Percentiles rank a stretch among this genome's conserved stretches.
phyloP scores from a whole-genome alignment of 2,329 filamentous ascomycete genomes.

The Apiospora phragmitis region DNA sequence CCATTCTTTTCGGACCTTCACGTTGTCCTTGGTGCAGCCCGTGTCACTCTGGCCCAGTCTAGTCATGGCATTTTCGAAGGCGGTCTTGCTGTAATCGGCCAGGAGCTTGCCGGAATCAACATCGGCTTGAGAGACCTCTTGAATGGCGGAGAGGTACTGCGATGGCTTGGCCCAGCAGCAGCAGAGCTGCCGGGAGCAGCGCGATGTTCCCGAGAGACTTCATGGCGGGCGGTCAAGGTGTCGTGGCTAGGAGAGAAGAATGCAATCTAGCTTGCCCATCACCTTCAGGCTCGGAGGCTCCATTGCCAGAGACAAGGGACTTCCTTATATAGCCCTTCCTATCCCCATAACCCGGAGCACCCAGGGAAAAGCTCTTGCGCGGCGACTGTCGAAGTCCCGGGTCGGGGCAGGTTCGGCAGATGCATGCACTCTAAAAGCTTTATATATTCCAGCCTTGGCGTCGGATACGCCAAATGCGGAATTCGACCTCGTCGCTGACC shows the following conservation, averaged over 20 bases:
- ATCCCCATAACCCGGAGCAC: background rate
- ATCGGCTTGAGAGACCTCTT: conserved; percentile 24
- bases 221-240: background rate
- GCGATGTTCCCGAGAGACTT: background rate
- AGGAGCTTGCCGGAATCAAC: conserved; percentile 30
- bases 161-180: background rate
- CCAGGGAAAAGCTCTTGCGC: background rate
- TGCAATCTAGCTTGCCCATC: background rate
- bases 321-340: background rate
- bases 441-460: background rate
- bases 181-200: background rate
- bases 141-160: background rate
- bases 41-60: conserved; percentile 21
- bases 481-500: background rate
- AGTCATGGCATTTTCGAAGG: conserved; percentile 25
- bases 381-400: background rate
- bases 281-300: background rate
- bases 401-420: background rate
- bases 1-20: conserved; percentile 32
- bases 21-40: conserved; percentile 29
- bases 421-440: background rate
- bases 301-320: background rate
- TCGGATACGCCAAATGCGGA: background rate
- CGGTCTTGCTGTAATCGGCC: conserved; percentile 24
- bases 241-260: background rate